Evolutionary conservation across 352 stramenopile genomes (phyloP), one percentile per base, ranked within the genome.

Genomic region (Phytophthora litchii): DNA sequence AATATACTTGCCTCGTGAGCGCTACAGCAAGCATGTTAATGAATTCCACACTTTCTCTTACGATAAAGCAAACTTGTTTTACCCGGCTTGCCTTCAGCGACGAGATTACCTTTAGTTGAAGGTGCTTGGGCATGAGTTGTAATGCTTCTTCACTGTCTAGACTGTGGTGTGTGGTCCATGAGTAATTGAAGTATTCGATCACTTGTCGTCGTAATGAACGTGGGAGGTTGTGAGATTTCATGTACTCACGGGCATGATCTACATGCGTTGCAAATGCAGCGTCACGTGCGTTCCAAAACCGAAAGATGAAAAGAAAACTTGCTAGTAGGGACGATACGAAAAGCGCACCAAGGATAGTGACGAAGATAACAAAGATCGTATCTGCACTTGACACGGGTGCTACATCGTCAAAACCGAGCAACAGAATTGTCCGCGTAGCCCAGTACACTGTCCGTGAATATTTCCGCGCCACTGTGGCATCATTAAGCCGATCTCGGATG

Each of bases 291-390:
- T 87, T 86, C 29, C 79, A 74, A 46, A 86, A 70, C 0, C 81
- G 81, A 16, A 89, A 89, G 35, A 89, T 83, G 58, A 91, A 91
- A 11, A 88, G 62, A 48, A 83, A 89, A 9, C 70, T 87, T 1
- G 83, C 80, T 8, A 92, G 56, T 29, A 90, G 47, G 0, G 75
- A 87, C 2, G 78, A 84, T 19, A 74, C 78, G 20, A 89, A 60
- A 3, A 90, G 14, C 17, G 79, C 78, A 1, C 78, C 80, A 1
- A 80, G 31, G 8, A 92, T 44, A 25, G 84, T 71, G 1, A 77
- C 70, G 6, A 70, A 37, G 8, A 85, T 48, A 1, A 66, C 77
- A 38, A 86, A 89, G 6, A 89, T 11, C 0, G 72, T 90, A 36
- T 92, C 80, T 1, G 42, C 52, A 45, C 86, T 47, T 0, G 78